These are phyloP conservation scores for Cystoisospora suis DNA, from an alignment of 169 alveolate genomes.

Conservation along the genomic window DNA sequence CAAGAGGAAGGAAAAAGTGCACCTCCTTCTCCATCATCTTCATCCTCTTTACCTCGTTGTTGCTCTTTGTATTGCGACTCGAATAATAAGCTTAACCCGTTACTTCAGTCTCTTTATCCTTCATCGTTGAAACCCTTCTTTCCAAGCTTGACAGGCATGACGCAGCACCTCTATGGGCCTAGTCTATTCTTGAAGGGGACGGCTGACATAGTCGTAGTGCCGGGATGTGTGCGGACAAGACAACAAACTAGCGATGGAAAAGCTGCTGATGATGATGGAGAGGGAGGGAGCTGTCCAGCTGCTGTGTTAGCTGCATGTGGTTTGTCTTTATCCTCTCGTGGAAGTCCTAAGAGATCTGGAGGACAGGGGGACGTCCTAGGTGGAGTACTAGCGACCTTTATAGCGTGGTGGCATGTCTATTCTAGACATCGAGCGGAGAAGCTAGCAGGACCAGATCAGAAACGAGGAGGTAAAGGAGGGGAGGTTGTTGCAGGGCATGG, in stretches of 20 bases:
- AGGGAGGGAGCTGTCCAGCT: background rate
- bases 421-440: background rate
- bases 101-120: background rate
- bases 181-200: conserved; percentile 42
- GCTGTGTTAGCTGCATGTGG: conserved; percentile 15
- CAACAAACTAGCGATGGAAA: background rate
- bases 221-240: background rate
- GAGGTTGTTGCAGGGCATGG: no score
- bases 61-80: background rate
- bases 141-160: background rate
- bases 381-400: conserved; percentile 39
- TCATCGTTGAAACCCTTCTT: background rate
- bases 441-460: background rate
- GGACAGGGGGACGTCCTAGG: conserved; percentile 55
- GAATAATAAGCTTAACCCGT: background rate
- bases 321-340: background rate
- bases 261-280: background rate
- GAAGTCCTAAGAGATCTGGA: conserved; percentile 53
- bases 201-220: conserved; percentile 34
- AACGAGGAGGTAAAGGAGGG: background rate
- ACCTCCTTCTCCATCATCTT: conserved; percentile 5
- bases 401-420: conserved; percentile 18
- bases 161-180: conserved; percentile 33
- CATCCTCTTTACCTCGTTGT: background rate
- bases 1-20: background rate